Percentiles rank a stretch among this genome's conserved stretches.
These are phyloP conservation scores for Botrytis deweyae DNA, from an alignment of 2,329 filamentous ascomycete genomes.

Conservation along the genomic window DNA sequence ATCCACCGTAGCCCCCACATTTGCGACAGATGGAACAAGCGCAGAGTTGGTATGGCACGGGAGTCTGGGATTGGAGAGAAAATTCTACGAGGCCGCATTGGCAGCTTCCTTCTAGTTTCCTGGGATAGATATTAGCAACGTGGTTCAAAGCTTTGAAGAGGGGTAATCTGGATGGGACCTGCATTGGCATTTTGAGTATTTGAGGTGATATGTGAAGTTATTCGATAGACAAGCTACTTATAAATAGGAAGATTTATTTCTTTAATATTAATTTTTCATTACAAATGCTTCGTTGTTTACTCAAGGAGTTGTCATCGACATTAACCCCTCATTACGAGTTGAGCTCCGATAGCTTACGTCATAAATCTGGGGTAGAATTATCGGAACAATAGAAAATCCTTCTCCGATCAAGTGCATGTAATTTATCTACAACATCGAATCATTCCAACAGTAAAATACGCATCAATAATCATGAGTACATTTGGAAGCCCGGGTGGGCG, in stretches of 20 bases:
- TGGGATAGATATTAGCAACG: conserved; percentile 27
- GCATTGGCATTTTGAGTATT: conserved; percentile 16
- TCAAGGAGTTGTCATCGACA: background rate
- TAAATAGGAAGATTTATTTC: background rate
- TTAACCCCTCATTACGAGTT: background rate
- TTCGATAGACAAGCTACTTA: too few species aligned
- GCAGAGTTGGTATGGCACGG: conserved; percentile 50
- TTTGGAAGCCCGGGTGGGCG: conserved; percentile 72
- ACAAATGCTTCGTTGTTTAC: background rate
- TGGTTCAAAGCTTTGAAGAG: background rate
- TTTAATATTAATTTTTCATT: background rate
- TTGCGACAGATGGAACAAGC: conserved; percentile 51
- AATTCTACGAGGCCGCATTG: conserved; percentile 50
- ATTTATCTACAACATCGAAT: conserved; percentile 15
- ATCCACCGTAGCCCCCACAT: conserved; percentile 46
- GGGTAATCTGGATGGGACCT: background rate
- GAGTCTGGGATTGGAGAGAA: conserved; percentile 46
- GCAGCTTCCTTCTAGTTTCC: conserved; percentile 49
- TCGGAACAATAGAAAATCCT: conserved; percentile 19
- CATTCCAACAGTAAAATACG: background rate
- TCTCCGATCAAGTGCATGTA: background rate
- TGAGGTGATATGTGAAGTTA: too few species aligned
- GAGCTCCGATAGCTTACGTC: background rate
- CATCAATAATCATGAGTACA: conserved; percentile 50
- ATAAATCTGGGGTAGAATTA: conserved; percentile 2